Evolutionary conservation across 768 basidiomycete genomes (phyloP).

Genomic region (Phlegmacium glaucopus): DNA sequence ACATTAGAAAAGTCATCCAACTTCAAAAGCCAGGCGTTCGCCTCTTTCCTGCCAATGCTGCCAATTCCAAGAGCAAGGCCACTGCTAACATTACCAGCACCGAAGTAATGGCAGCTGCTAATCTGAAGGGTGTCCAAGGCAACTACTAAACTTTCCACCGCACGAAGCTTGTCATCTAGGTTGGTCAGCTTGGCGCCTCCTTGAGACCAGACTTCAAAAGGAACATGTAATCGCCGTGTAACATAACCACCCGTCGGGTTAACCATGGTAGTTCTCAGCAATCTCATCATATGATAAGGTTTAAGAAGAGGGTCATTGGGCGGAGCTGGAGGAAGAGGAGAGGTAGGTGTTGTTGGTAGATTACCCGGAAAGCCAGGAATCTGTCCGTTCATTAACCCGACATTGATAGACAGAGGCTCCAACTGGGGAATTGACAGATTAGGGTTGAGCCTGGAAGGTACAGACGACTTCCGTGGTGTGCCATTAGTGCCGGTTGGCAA

Average conservation of each 20-base stretch:
- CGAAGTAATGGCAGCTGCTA: conserved; percentile 70
- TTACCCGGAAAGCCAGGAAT: conserved; percentile 37
- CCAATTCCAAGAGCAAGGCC: conserved; percentile 74
- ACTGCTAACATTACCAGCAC: conserved; percentile 74
- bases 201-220: conserved; percentile 88
- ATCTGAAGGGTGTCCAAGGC: conserved; percentile 78
- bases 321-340: conserved; percentile 70
- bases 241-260: conserved; percentile 84
- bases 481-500: conserved; percentile 41
- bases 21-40: conserved; percentile 71
- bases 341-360: conserved; percentile 71
- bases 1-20: conserved; percentile 78
- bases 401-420: conserved; percentile 15
- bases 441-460: conserved; percentile 57
- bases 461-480: conserved; percentile 55
- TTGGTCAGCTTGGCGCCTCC: conserved; percentile 83
- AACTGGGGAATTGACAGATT: conserved; percentile 39
- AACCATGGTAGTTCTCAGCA: conserved; percentile 75
- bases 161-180: conserved; percentile 80
- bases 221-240: conserved; percentile 82
- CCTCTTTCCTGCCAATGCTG: conserved; percentile 73
- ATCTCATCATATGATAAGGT: conserved; percentile 88
- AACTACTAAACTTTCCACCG: conserved; percentile 73
- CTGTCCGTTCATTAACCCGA: conserved; percentile 3
- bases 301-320: conserved; percentile 74